A percentile compares a stretch with the other conserved stretches of the same genome.
Conservation (phyloP, 179 eudicot genomes). For the Spinacia oleracea region DNA sequence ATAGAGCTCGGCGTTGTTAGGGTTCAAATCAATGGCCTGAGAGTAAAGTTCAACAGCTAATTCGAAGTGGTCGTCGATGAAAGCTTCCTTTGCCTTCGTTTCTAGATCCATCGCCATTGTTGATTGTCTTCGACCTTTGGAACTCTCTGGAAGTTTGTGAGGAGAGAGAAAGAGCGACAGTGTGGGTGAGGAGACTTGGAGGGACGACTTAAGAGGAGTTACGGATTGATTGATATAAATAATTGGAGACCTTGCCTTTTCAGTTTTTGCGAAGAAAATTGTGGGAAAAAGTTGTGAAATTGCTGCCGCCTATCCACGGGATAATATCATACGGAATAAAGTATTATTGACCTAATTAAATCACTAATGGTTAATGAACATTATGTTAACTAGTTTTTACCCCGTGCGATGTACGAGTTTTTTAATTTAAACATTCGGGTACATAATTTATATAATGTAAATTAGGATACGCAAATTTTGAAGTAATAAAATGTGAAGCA, state of each 20-base stretch:
- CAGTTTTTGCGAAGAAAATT: not conserved
- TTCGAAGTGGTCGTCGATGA: slow-evolving; percentile 92
- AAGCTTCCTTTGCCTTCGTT: slow-evolving; percentile 79
- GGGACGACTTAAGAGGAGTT: not conserved
- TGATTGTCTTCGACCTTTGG: not conserved
- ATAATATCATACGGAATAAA: too few species aligned
- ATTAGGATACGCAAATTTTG: too few species aligned
- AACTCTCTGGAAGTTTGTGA: slow-evolving; percentile 22
- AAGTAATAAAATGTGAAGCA: too few species aligned
- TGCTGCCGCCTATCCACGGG: too few species aligned
- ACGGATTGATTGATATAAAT: too few species aligned
- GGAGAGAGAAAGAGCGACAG: not conserved
- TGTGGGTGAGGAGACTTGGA: not conserved
- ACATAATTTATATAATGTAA: too few species aligned
- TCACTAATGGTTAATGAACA: too few species aligned
- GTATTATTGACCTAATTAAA: too few species aligned
- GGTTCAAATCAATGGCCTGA: slow-evolving; percentile 67
- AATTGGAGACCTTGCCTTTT: not conserved
- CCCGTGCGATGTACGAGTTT: too few species aligned
- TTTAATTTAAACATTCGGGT: too few species aligned
- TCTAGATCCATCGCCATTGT: slow-evolving; percentile 64
- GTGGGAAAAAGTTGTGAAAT: too few species aligned
- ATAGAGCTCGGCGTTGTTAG: slow-evolving; percentile 59
- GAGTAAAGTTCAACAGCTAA: slow-evolving; percentile 80
- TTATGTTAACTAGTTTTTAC: too few species aligned